phyloP scores from a whole-genome alignment of 2,329 filamentous ascomycete species.

The Sporothrix brunneoviolacea region DNA sequence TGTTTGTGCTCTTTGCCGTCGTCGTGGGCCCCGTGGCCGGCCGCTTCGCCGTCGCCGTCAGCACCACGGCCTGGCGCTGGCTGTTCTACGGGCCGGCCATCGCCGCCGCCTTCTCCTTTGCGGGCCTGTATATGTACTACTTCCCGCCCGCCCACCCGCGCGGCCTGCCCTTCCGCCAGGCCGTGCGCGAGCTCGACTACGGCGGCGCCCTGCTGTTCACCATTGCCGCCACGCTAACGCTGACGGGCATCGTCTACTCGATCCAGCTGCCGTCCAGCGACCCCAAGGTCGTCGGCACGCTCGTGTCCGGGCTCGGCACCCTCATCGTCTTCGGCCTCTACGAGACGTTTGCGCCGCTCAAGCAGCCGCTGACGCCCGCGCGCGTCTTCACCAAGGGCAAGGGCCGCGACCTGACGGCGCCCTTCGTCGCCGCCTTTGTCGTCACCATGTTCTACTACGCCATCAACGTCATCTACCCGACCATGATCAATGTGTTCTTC shows the following conservation, averaged over 20 bases:
- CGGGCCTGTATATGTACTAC: constrained; percentile 34
- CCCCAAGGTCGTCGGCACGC: constrained; percentile 30
- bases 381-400: constrained; percentile 37
- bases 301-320: constrained; percentile 29
- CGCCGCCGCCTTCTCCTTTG: constrained; percentile 35
- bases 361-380: constrained; percentile 36
- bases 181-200: constrained; percentile 33
- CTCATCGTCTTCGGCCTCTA: constrained; percentile 32
- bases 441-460: constrained; percentile 48
- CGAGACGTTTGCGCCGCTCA: constrained; percentile 31
- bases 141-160: constrained; percentile 27
- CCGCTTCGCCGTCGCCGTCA: constrained; percentile 30
- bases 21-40: constrained; percentile 40
- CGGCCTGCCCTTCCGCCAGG: constrained; percentile 29
- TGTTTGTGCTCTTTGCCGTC: constrained; percentile 37
- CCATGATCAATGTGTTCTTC: constrained; percentile 41
- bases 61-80: constrained; percentile 32
- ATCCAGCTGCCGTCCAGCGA: constrained; percentile 29
- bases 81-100: constrained; percentile 39
- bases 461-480: constrained; percentile 39
- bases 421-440: constrained; percentile 37
- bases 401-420: constrained; percentile 41
- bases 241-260: constrained; percentile 35
- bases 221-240: constrained; percentile 28
- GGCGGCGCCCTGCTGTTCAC: constrained; percentile 32